Percentiles rank a stretch among this genome's conserved stretches.
Conservation (phyloP, 2,329 filamentous ascomycete genomes). For the Pezicula neosporulosa region DNA sequence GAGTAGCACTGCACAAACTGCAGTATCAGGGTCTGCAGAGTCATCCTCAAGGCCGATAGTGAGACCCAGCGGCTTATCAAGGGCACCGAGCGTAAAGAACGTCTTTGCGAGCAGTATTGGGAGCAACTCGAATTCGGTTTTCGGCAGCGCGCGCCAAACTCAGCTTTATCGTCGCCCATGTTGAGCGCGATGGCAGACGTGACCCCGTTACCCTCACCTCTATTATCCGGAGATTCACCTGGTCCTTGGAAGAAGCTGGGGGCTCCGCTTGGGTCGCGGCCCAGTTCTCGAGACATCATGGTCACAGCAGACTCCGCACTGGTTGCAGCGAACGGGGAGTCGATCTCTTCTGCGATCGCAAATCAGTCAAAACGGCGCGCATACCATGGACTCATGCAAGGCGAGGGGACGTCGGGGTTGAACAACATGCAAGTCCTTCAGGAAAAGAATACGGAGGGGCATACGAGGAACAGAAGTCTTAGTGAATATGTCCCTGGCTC, state of each 20-base stretch:
- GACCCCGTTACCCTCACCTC: conserved; percentile 74
- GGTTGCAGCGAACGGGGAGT: conserved; percentile 49
- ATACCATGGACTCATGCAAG: conserved; percentile 43
- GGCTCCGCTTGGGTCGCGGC: conserved; percentile 40
- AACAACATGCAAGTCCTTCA: conserved; percentile 15
- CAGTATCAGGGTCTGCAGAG: conserved; percentile 11
- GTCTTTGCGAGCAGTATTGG: conserved; percentile 47
- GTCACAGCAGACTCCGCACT: conserved; percentile 42
- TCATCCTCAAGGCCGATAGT: conserved; percentile 1
- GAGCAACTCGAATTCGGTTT: conserved; percentile 24
- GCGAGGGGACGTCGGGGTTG: conserved; percentile 15
- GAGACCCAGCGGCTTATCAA: conserved; percentile 39
- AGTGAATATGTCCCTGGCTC: conserved; percentile 84
- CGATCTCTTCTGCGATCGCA: conserved; percentile 45
- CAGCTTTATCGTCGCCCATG: conserved; percentile 68
- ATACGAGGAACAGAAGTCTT: conserved; percentile 74
- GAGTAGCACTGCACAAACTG: conserved; percentile 9
- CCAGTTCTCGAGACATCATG: conserved; percentile 43
- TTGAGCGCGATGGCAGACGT: conserved; percentile 74
- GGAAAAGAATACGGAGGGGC: conserved; percentile 32
- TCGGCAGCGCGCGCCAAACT: conserved; percentile 56
- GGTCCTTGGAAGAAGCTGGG: conserved; percentile 60
- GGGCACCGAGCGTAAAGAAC: conserved; percentile 59
- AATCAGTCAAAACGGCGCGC: conserved; percentile 54
- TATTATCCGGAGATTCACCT: conserved; percentile 62